These are phyloP conservation scores for Starmerella asiatica DNA, from an alignment of 805 yeast species.

Conservation along the genomic window DNA sequence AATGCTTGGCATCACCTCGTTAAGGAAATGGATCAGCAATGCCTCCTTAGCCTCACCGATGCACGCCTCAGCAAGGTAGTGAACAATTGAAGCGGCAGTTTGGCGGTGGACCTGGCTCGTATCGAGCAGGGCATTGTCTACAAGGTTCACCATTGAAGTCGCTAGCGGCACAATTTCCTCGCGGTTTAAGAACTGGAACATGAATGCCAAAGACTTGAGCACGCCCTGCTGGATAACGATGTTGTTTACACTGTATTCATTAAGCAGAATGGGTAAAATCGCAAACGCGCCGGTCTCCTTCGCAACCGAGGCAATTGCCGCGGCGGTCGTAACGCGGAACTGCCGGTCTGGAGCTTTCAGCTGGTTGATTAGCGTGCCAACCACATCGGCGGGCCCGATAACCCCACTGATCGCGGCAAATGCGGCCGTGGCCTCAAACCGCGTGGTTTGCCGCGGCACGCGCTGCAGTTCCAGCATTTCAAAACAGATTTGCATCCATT, in stretches of 20 bases:
- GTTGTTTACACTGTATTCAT: slow-evolving; percentile 86
- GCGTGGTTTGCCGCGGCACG: slow-evolving; percentile 58
- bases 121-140: slow-evolving; percentile 83
- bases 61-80: slow-evolving; percentile 69
- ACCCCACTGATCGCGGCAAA: slow-evolving; percentile 86
- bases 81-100: slow-evolving; percentile 79
- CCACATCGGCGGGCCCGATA: slow-evolving; percentile 90
- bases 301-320: slow-evolving; percentile 94
- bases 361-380: slow-evolving; percentile 70
- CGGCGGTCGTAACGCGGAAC: slow-evolving; percentile 90
- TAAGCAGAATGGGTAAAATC: slow-evolving; percentile 86
- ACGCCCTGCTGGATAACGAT: slow-evolving; percentile 92
- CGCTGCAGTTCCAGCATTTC: slow-evolving; percentile 81
- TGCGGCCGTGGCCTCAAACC: slow-evolving; percentile 76
- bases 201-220: slow-evolving; percentile 72
- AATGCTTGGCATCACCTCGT: slow-evolving; percentile 73
- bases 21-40: slow-evolving; percentile 69
- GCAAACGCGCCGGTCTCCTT: slow-evolving; percentile 87
- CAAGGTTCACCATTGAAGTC: slow-evolving; percentile 59
- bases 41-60: slow-evolving; percentile 65
- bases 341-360: slow-evolving; percentile 91
- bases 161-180: slow-evolving; percentile 53
- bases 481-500: slow-evolving; percentile 94
- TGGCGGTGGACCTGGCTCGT: slow-evolving; percentile 89
- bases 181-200: slow-evolving; percentile 82